Evolutionary conservation across 768 basidiomycete species (phyloP).

Genomic region (Crassisporium funariophilum): DNA sequence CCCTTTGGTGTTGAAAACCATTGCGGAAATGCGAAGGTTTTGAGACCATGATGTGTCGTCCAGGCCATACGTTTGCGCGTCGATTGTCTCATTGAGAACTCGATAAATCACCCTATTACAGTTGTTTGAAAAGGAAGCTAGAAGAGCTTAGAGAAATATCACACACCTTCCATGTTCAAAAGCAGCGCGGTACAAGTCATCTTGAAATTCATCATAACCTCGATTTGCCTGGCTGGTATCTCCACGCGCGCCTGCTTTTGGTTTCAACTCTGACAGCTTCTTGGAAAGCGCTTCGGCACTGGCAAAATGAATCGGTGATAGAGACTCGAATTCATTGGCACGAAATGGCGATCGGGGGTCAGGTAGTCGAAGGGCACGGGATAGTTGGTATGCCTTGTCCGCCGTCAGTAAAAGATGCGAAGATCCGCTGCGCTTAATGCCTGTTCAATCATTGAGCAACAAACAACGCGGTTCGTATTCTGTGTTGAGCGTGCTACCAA

Average conservation of each 20-base stretch:
- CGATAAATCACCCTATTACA: slow-evolving; percentile 22
- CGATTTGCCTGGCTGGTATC: slow-evolving; percentile 49
- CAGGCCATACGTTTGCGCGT: slow-evolving; percentile 22
- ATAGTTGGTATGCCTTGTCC: slow-evolving; percentile 6
- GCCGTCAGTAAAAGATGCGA: slow-evolving; percentile 46
- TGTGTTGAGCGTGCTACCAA: no score
- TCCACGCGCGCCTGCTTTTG: slow-evolving; percentile 31
- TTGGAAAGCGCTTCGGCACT: slow-evolving; percentile 30
- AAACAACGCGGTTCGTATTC: no score
- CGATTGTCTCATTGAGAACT: slow-evolving; percentile 19
- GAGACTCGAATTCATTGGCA: slow-evolving; percentile 38
- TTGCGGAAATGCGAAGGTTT: slow-evolving; percentile 23
- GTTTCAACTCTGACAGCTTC: slow-evolving; percentile 41
- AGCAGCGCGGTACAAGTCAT: slow-evolving; percentile 33
- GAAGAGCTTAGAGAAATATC: neutral
- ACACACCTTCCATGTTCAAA: slow-evolving; percentile 53
- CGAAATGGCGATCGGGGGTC: slow-evolving; percentile 16
- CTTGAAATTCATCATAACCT: slow-evolving; percentile 27
- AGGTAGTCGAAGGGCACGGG: slow-evolving; percentile 3
- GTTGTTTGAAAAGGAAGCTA: neutral
- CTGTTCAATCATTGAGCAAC: slow-evolving; percentile 25
- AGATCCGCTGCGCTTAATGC: slow-evolving; percentile 44
- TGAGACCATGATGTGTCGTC: slow-evolving; percentile 22
- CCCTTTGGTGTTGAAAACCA: slow-evolving; percentile 29
- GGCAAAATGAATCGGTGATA: slow-evolving; percentile 50